phyloP scores from a whole-genome alignment of 2,329 filamentous ascomycete species.

The Colletotrichum chlorophyti region DNA sequence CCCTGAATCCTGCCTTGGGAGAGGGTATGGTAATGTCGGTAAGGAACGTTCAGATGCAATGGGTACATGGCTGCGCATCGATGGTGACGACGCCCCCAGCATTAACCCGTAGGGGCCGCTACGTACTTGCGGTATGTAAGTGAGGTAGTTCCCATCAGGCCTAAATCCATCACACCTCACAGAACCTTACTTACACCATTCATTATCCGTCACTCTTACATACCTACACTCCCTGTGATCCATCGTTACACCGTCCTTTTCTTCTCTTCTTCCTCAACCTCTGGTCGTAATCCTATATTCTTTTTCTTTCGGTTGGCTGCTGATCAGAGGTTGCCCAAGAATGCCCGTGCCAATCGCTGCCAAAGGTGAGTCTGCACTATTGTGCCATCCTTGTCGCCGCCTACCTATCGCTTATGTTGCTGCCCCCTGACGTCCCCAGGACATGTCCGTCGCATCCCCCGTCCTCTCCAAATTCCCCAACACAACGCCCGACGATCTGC shows the following conservation, averaged over 20 bases:
- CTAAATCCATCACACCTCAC: no score
- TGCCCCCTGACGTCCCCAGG: no score
- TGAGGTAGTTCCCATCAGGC: no score
- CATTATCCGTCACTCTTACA: no score
- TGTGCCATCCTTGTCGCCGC: slow-evolving; percentile 14
- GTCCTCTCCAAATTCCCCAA: slow-evolving; percentile 7
- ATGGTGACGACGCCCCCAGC: no score
- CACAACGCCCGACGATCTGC: slow-evolving; percentile 24
- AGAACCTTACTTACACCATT: neutral
- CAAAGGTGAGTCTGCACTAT: slow-evolving; percentile 25
- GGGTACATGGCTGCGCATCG: slow-evolving; percentile 1
- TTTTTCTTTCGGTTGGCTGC: neutral
- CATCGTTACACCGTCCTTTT: neutral
- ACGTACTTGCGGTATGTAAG: no score
- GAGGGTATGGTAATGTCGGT: neutral
- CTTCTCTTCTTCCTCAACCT: neutral
- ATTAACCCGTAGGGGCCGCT: no score
- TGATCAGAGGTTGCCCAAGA: slow-evolving; percentile 11
- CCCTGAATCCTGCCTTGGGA: neutral
- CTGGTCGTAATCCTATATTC: neutral
- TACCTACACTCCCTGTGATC: neutral
- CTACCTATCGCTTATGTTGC: slow-evolving; percentile 12
- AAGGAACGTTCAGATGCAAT: no score
- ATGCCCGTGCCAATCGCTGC: slow-evolving; percentile 29
- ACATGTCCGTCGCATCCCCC: neutral